phyloP scores from a whole-genome alignment of 768 basidiomycete species.

The Pisolithus tinctorius region DNA sequence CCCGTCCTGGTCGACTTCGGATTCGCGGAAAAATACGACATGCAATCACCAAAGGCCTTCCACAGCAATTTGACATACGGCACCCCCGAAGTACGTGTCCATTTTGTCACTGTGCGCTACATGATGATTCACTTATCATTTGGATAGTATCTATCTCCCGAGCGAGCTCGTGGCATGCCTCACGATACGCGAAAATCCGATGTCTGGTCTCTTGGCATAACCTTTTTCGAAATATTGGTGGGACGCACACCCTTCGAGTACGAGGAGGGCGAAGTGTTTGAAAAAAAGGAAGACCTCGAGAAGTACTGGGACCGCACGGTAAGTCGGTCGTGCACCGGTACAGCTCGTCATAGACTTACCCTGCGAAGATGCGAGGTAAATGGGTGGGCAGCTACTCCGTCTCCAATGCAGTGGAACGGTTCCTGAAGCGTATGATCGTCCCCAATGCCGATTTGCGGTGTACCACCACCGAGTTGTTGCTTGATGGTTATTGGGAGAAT shows the following conservation, averaged over 20 bases:
- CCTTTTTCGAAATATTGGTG: conserved; percentile 90
- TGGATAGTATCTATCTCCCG: conserved; percentile 80
- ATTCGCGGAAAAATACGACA: conserved; percentile 84
- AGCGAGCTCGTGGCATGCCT: conserved; percentile 78
- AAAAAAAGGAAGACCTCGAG: conserved; percentile 73
- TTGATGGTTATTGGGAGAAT: conserved; percentile 59
- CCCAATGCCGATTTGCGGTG: conserved; percentile 80
- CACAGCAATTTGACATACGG: conserved; percentile 82
- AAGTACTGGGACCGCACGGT: conserved; percentile 84
- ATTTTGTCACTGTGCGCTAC: not conserved
- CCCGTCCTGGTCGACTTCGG: conserved; percentile 96
- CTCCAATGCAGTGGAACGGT: conserved; percentile 55
- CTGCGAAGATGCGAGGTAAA: conserved; percentile 57
- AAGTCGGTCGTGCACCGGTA: conserved; percentile 14
- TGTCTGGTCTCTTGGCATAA: conserved; percentile 79
- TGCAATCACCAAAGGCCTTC: conserved; percentile 57
- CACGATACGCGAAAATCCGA: conserved; percentile 95
- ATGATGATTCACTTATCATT: not conserved
- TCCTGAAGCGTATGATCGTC: conserved; percentile 71
- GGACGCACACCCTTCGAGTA: conserved; percentile 92
- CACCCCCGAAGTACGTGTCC: conserved; percentile 70
- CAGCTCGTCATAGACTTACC: not conserved
- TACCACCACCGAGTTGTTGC: conserved; percentile 58
- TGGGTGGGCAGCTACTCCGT: conserved; percentile 73
- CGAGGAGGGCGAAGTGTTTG: conserved; percentile 70